Base-by-base conservation (phyloP, 108 stramenopile genomes). In the Cafeteria roenbergensis region DNA sequence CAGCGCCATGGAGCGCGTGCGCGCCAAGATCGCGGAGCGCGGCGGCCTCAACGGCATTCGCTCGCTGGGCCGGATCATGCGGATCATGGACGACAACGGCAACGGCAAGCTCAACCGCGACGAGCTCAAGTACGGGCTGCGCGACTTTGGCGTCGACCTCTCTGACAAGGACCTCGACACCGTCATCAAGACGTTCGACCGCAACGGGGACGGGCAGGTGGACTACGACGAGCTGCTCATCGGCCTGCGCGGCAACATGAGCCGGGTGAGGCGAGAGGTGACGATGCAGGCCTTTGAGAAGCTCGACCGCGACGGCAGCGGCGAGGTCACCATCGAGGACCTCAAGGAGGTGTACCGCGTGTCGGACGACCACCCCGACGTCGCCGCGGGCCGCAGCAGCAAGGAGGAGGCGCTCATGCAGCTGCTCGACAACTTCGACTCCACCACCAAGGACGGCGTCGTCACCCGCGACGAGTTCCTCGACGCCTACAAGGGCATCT, bases 341-440 rank as follows among this genome's bases (percentile, higher is more conserved):
- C 72, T 80, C 22, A 55, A 36, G 60, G n/a, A 26, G 30, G 38
- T 31, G 26, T 84, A 81, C 60, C n/a, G n/a, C n/a, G n/a, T n/a
- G n/a, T n/a, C n/a, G n/a, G n/a, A n/a, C n/a, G 75, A 82, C 54
- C 80, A 82, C 66, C 83, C 83, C 8, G 81, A 77, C 22, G 83
- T 84, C 17, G 53, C 55, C 26, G 25, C 27, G 25, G 80, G 79
- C 37, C 71, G 55, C 35, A 56, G 42, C 26, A 63, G 73, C 24
- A 66, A 67, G 36, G 75, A 76, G 0, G 74, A 80, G 1, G 78
- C 75, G 24, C 71, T 82, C 28, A 31, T 68, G 27, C 75, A 78
- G 54, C 77, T 84, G 64, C 55, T 84, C 14, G 70, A 37, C 29
- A 73, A 77, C 51, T 84, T 81, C 55, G 82, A 82, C 72, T 63